A percentile compares a stretch with the other conserved stretches of the same genome.
Evolutionary conservation across 495 filamentous ascomycete genomes (phyloP).

Genomic region (Xylaria sp.): DNA sequence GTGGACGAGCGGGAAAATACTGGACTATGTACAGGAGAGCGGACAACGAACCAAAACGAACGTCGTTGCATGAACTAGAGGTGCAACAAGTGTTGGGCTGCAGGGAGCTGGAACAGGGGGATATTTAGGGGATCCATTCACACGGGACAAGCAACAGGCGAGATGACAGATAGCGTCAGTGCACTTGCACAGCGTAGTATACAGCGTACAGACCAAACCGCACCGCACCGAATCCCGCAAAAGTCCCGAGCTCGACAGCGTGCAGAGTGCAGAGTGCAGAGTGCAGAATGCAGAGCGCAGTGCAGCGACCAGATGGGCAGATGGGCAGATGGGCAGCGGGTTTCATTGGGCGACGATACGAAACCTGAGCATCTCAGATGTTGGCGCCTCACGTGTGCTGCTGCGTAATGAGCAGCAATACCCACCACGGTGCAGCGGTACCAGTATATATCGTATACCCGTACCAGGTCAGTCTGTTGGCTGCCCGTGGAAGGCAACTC

Average conservation of each 20-base stretch:
- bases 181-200: background rate
- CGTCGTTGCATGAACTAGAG: constrained; percentile 30
- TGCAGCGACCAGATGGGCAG: too few species aligned
- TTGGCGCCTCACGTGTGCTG: background rate
- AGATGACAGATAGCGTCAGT: constrained; percentile 18
- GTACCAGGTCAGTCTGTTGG: background rate
- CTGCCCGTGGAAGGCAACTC: background rate
- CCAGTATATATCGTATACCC: background rate
- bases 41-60: constrained; percentile 25
- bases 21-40: too few species aligned
- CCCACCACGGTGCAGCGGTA: constrained; percentile 2
- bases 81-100: constrained; percentile 9
- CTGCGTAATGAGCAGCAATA: background rate
- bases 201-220: too few species aligned
- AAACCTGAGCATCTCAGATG: constrained; percentile 7
- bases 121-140: constrained; percentile 19
- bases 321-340: background rate
- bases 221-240: constrained; percentile 1
- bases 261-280: too few species aligned
- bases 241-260: constrained; percentile 8
- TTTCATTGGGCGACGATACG: constrained; percentile 16
- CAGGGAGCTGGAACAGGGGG: constrained; percentile 24
- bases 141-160: constrained; percentile 24
- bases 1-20: constrained; percentile 12
- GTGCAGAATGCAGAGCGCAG: too few species aligned